phyloP scores from a whole-genome alignment of 2,329 filamentous ascomycete genomes.

The Graphilbum sp. region DNA sequence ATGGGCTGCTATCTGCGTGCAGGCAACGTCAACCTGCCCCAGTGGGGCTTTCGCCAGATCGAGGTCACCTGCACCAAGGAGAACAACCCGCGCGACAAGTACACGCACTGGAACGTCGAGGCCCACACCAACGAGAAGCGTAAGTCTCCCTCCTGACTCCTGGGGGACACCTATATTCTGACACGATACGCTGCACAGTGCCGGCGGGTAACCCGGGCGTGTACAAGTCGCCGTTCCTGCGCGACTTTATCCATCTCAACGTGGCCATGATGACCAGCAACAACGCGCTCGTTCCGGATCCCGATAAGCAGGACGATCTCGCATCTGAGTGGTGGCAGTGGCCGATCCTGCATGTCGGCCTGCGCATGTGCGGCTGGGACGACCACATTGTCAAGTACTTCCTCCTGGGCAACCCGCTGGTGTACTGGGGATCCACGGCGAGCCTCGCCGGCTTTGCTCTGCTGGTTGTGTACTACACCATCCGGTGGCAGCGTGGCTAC shows the following conservation, averaged over 20 bases:
- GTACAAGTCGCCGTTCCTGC: slow-evolving; percentile 93
- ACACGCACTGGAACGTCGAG: slow-evolving; percentile 98
- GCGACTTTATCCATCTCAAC: slow-evolving; percentile 95
- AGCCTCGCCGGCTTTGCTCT: slow-evolving; percentile 58
- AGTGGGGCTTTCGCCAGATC: slow-evolving; percentile 99
- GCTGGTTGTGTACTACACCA: slow-evolving; percentile 65
- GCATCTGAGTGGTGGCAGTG: slow-evolving; percentile 98
- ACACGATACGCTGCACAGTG: slow-evolving; percentile 42
- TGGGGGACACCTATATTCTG: slow-evolving; percentile 8
- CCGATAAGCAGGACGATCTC: slow-evolving; percentile 96
- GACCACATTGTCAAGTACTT: slow-evolving; percentile 95
- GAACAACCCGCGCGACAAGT: slow-evolving; percentile 82
- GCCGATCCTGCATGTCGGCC: slow-evolving; percentile 86
- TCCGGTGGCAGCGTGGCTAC: slow-evolving; percentile 95
- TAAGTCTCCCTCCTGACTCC: slow-evolving; percentile 25
- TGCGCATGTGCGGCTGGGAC: slow-evolving; percentile 98
- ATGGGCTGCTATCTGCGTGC: slow-evolving; percentile 89
- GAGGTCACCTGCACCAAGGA: slow-evolving; percentile 90
- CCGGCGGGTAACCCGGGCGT: slow-evolving; percentile 76
- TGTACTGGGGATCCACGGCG: slow-evolving; percentile 88
- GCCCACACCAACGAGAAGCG: slow-evolving; percentile 84
- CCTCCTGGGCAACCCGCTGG: slow-evolving; percentile 85
- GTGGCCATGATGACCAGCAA: slow-evolving; percentile 99
- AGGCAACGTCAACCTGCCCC: slow-evolving; percentile 87
- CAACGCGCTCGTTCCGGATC: slow-evolving; percentile 92